phyloP scores from a whole-genome alignment of 768 basidiomycete genomes.

The Mycena galopus region DNA sequence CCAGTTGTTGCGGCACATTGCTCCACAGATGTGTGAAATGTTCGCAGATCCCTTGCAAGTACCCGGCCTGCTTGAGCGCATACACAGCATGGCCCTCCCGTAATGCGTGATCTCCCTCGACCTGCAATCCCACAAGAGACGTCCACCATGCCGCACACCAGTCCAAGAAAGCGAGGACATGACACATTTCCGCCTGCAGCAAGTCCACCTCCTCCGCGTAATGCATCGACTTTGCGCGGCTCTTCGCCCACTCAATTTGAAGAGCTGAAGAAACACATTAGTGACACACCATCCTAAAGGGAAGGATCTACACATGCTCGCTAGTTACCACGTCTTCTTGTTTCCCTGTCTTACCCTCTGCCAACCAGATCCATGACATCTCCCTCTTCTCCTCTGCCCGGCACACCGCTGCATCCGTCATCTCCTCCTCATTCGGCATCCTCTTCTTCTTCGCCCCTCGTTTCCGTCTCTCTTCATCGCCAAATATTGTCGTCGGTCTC shows the following conservation, averaged over 20 bases:
- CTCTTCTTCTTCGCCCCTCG: neutral
- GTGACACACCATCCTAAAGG: neutral
- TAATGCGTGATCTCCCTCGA: no score
- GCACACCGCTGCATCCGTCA: neutral
- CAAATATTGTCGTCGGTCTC: neutral
- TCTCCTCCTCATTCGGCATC: neutral
- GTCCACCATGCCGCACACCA: no score
- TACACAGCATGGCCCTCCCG: no score
- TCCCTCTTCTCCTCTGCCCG: neutral
- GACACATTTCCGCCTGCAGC: no score
- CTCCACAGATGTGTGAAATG: no score
- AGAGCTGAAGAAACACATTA: neutral
- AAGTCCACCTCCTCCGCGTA: no score
- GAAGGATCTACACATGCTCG: neutral
- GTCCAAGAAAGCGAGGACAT: no score
- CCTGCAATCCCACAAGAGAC: no score
- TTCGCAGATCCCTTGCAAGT: no score
- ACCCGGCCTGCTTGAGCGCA: no score
- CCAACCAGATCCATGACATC: conserved; percentile 18
- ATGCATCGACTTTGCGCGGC: neutral
- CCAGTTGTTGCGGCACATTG: no score
- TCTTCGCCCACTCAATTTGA: conserved; percentile 20
- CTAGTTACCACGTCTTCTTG: neutral
- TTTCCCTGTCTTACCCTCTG: neutral
- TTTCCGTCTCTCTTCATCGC: conserved; percentile 1